Evolutionary conservation across 106 monocot species (phyloP).

Genomic region (Apostasia shenzhenica): DNA sequence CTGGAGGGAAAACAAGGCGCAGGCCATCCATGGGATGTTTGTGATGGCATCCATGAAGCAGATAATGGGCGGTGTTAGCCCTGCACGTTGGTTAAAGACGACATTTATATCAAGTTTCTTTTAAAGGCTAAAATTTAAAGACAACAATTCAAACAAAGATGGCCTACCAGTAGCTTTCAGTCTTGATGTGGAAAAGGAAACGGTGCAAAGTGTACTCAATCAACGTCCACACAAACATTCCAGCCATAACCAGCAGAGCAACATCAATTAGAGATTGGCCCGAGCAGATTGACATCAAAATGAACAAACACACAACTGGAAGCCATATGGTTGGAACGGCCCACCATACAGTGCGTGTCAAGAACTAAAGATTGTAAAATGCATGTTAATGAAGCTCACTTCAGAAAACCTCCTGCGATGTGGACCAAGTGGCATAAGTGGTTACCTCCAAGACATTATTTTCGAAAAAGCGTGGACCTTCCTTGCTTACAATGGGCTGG

Average conservation of each 20-base stretch:
- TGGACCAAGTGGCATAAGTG: background rate
- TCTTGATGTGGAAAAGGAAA: slow-evolving; percentile 87
- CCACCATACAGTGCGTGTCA: slow-evolving; percentile 79
- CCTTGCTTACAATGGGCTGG: slow-evolving; percentile 42
- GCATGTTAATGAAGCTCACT: background rate
- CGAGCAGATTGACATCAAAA: slow-evolving; percentile 37
- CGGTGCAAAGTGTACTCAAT: slow-evolving; percentile 83
- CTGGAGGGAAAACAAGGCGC: slow-evolving; percentile 88
- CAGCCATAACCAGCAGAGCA: slow-evolving; percentile 29
- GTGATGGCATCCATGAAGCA: slow-evolving; percentile 95
- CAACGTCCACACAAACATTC: slow-evolving; percentile 78
- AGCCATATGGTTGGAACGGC: slow-evolving; percentile 80
- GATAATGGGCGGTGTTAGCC: slow-evolving; percentile 86
- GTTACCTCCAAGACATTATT: slow-evolving; percentile 39
- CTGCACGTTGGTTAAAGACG: slow-evolving; percentile 26
- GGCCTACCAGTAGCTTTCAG: slow-evolving; percentile 71
- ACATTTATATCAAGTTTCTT: background rate
- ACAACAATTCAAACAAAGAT: slow-evolving; percentile 6
- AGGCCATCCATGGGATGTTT: slow-evolving; percentile 96
- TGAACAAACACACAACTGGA: slow-evolving; percentile 67
- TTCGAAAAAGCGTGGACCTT: slow-evolving; percentile 44
- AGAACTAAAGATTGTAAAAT: slow-evolving; percentile 24
- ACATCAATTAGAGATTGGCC: slow-evolving; percentile 44
- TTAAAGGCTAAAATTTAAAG: background rate
- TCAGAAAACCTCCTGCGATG: background rate